Evolutionary conservation across 305 asterid genomes (phyloP).

Genomic region (Solanum chacoense): DNA sequence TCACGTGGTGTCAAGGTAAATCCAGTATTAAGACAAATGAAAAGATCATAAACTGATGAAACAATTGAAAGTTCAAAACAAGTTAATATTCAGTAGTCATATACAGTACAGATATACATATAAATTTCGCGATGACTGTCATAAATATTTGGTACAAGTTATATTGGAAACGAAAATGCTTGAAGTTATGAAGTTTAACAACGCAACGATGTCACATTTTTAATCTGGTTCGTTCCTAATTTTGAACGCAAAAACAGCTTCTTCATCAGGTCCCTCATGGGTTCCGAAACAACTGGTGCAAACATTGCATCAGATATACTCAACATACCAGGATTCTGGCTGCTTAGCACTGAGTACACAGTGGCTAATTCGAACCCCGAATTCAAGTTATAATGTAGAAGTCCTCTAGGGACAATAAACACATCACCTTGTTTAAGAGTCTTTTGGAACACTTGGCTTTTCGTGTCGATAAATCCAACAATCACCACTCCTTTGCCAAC

Average conservation of each 20-base stretch:
- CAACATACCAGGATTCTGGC: constrained; percentile 69
- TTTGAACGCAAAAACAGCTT: background rate
- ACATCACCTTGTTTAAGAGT: constrained; percentile 47
- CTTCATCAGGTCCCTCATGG: background rate
- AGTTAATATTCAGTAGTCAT: background rate
- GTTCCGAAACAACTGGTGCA: constrained; percentile 12
- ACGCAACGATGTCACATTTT: background rate
- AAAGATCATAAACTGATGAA: background rate
- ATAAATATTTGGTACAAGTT: background rate
- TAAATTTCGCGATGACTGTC: background rate
- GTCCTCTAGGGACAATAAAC: constrained; percentile 58
- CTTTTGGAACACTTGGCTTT: constrained; percentile 31
- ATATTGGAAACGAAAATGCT: background rate
- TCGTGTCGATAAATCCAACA: constrained; percentile 48
- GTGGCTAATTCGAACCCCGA: constrained; percentile 48
- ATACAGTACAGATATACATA: background rate
- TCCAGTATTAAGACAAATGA: background rate
- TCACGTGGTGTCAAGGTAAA: background rate
- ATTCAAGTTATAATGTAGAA: constrained; percentile 49
- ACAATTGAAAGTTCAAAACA: background rate
- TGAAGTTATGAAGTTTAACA: background rate
- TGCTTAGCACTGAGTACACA: constrained; percentile 41
- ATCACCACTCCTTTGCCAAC: constrained; percentile 37
- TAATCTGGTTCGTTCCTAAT: background rate
- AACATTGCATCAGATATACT: constrained; percentile 38